Percentiles rank a stretch among this genome's conserved stretches.
These are phyloP conservation scores for Saccharomyces pastorianus DNA, from an alignment of 1,139 yeast genomes.

Conservation along the genomic window DNA sequence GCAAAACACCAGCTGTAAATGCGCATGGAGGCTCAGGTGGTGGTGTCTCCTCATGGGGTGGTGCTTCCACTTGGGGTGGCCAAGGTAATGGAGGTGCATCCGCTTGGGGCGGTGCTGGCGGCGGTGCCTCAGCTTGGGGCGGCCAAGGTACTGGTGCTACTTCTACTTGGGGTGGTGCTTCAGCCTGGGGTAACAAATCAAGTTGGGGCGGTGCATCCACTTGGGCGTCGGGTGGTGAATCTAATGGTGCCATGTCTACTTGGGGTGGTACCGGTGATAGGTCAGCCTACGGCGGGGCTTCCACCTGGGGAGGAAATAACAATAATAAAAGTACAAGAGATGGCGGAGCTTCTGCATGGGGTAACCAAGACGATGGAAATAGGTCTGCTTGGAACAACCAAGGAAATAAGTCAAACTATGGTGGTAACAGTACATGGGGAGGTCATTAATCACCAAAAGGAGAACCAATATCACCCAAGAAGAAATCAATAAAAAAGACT, in stretches of 20 bases:
- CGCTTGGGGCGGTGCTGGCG: conserved; percentile 33
- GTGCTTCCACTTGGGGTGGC: conserved; percentile 45
- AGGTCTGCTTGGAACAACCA: conserved; percentile 38
- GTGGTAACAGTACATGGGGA: conserved; percentile 28
- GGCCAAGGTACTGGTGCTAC: conserved; percentile 33
- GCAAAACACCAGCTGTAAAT: conserved; percentile 43
- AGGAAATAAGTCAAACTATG: conserved; percentile 23
- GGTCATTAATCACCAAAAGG: conserved; percentile 9
- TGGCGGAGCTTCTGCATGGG: conserved; percentile 29
- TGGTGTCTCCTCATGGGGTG: conserved; percentile 44
- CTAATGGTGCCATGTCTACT: conserved; percentile 28
- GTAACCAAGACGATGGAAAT: conserved; percentile 31
- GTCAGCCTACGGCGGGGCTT: conserved; percentile 30
- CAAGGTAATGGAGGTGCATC: conserved; percentile 41
- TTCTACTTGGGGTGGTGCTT: conserved; percentile 36
- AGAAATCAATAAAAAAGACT: neutral
- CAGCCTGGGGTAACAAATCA: conserved; percentile 38
- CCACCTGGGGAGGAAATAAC: conserved; percentile 28
- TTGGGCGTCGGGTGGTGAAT: conserved; percentile 30
- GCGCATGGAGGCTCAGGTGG: conserved; percentile 36
- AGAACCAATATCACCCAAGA: neutral
- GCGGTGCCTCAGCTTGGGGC: conserved; percentile 22
- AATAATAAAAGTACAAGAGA: conserved; percentile 7
- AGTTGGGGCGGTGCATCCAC: conserved; percentile 33
- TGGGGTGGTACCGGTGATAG: conserved; percentile 27